A percentile compares a stretch with the other conserved stretches of the same genome.
These are phyloP conservation scores for Hygrocybe coccinea DNA, from an alignment of 768 basidiomycete species.

Conservation along the genomic window DNA sequence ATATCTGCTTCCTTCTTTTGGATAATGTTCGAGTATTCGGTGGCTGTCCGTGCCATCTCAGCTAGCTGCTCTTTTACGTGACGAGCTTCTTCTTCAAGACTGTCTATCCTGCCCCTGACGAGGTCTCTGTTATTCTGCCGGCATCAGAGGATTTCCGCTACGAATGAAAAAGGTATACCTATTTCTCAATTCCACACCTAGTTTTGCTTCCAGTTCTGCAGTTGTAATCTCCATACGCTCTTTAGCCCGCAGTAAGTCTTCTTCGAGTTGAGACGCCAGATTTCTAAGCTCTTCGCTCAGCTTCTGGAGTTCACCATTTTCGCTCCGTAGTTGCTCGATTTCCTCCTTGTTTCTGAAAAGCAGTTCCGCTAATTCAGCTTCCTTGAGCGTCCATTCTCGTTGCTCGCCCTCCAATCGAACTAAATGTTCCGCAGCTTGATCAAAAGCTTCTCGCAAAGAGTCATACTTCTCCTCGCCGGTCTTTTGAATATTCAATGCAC, in stretches of 20 bases:
- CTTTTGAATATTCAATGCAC: slow-evolving; percentile 71
- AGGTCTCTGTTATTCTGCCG: slow-evolving; percentile 46
- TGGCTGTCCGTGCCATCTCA: slow-evolving; percentile 70
- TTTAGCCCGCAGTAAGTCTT: slow-evolving; percentile 68
- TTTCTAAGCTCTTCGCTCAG: slow-evolving; percentile 66
- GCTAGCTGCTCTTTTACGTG: slow-evolving; percentile 71
- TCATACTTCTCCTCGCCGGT: slow-evolving; percentile 77
- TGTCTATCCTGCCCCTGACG: slow-evolving; percentile 53
- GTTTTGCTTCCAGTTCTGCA: slow-evolving; percentile 66
- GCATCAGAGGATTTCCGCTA: neutral
- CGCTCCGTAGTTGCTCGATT: slow-evolving; percentile 51
- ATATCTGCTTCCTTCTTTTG: slow-evolving; percentile 74
- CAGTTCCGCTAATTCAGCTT: slow-evolving; percentile 57
- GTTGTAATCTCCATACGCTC: slow-evolving; percentile 65
- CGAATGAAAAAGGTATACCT: slow-evolving; percentile 41
- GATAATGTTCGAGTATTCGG: slow-evolving; percentile 70
- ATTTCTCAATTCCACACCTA: slow-evolving; percentile 58
- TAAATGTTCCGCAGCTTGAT: slow-evolving; percentile 82
- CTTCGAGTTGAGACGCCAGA: slow-evolving; percentile 67
- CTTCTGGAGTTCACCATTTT: slow-evolving; percentile 60
- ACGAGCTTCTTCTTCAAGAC: slow-evolving; percentile 63
- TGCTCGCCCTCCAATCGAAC: slow-evolving; percentile 76
- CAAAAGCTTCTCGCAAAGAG: slow-evolving; percentile 65
- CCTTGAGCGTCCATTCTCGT: slow-evolving; percentile 58
- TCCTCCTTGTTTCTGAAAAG: slow-evolving; percentile 54